phyloP scores from a whole-genome alignment of 257 asterid species.

The Capsicum pubescens region DNA sequence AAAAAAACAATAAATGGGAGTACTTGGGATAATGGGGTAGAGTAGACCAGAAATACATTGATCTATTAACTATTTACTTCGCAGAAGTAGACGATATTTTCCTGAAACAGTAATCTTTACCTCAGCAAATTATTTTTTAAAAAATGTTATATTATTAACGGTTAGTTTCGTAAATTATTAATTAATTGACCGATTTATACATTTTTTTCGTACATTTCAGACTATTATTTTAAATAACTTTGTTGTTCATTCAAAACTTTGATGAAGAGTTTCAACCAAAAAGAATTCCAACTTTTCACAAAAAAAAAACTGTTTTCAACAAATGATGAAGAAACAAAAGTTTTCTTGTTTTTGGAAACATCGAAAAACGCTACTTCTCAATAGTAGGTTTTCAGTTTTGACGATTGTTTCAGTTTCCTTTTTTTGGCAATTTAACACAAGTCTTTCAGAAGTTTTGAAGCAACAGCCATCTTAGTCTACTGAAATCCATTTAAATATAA shows the following conservation, averaged over 20 bases:
- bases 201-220: too few relatives aligned
- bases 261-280: background rate
- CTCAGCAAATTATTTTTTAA: background rate
- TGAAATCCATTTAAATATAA: background rate
- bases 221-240: background rate
- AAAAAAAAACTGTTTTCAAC: background rate
- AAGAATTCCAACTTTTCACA: background rate
- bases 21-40: background rate
- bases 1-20: background rate
- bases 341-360: background rate
- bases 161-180: too few relatives aligned
- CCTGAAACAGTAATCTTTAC: background rate
- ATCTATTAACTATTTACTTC: background rate
- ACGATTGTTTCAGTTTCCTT: background rate
- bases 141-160: background rate
- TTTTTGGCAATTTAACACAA: background rate
- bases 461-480: background rate
- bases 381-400: background rate
- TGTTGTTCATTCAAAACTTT: background rate
- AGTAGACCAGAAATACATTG: background rate
- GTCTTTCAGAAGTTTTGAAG: background rate
- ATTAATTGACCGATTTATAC: background rate
- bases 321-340: background rate
- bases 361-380: background rate
- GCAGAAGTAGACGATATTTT: background rate